phyloP scores from a whole-genome alignment of 2,329 filamentous ascomycete genomes.

The Nothophaeocryptopus gaeumannii region DNA sequence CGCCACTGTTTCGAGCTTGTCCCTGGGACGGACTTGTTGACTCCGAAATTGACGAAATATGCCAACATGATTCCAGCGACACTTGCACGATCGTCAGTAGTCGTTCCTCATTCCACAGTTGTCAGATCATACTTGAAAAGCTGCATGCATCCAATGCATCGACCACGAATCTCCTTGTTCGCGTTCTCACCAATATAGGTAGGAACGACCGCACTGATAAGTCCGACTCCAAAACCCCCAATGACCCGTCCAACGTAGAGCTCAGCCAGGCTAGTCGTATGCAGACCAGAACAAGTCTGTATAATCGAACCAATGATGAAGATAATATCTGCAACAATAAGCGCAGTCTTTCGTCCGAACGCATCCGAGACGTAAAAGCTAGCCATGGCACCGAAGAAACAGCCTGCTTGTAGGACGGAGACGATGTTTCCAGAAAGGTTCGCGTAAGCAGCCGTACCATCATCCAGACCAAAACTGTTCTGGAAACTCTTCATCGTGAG shows the following conservation, averaged over 20 bases:
- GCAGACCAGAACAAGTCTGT: constrained; percentile 40
- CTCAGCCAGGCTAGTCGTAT: constrained; percentile 34
- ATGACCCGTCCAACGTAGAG: constrained; percentile 45
- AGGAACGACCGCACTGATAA: constrained; percentile 44
- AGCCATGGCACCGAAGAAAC: constrained; percentile 45
- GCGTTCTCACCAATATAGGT: constrained; percentile 48
- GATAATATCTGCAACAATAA: constrained; percentile 44
- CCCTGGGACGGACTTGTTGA: constrained; percentile 43
- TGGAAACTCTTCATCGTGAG: constrained; percentile 45
- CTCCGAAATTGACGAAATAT: constrained; percentile 55
- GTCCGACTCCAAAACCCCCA: constrained; percentile 45
- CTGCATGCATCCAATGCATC: constrained; percentile 33
- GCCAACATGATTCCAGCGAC: constrained; percentile 49
- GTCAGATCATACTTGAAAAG: constrained; percentile 32
- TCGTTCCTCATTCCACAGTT: constrained; percentile 42
- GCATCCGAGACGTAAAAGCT: constrained; percentile 44
- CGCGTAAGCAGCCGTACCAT: constrained; percentile 34
- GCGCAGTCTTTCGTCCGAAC: constrained; percentile 41
- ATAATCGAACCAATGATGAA: constrained; percentile 43
- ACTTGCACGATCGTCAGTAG: constrained; percentile 29
- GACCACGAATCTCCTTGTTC: constrained; percentile 37
- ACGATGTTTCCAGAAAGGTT: constrained; percentile 46
- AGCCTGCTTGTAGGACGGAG: constrained; percentile 44
- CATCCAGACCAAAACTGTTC: constrained; percentile 41
- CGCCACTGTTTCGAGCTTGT: constrained; percentile 52